Evolutionary conservation across 352 stramenopile species (phyloP), one percentile per base, ranked within the genome.

Genomic region (Albugo candida): DNA sequence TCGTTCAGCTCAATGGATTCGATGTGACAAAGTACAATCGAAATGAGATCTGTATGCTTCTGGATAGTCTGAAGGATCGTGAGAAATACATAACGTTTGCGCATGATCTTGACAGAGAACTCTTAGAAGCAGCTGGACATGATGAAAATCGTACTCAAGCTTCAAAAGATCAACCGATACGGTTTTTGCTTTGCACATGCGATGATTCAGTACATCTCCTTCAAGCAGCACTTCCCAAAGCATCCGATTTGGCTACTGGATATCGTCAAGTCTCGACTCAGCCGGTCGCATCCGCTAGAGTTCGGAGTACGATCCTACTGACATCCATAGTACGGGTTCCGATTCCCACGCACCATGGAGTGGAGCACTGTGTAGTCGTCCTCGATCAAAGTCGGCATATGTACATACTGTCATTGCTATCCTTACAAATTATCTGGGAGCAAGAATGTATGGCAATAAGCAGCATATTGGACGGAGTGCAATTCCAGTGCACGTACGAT

Each of bases 351-450:
- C 52, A 58, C 10, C 24, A 10, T 31, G 24, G 24, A 31, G 44
- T 84, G 1, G 75, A 88, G 44, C 64, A 78, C 41, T 80, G 63
- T 13, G 54, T 85, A n/a, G 58, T 68, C 11, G 70, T 67, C 6
- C 48, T 85, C 36, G 75, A 85, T 48, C 67, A 81, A 50, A 83
- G 66, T 41, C 71, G 75, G 43, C 59, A 53, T 5, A 34, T 83
- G 42, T 85, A 81, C 42, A 56, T 88, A 31, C 48, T 85, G 5
- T 79, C 69, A 1, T 40, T 84, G 12, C 55, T 78, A 31, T 70
- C 64, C 0, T 51, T 88, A 18, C 55, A 64, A 12, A 51, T 68
- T 19, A 58, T 88, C 8, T 81, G 64, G 63, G 47, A 74, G 24
- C 40, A 52, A 0, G 67, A 83, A 6, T 67, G 56, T 40, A 54